These are phyloP conservation scores for Porphyrellus cyaneotinctus DNA, from an alignment of 768 basidiomycete genomes.

Conservation along the genomic window DNA sequence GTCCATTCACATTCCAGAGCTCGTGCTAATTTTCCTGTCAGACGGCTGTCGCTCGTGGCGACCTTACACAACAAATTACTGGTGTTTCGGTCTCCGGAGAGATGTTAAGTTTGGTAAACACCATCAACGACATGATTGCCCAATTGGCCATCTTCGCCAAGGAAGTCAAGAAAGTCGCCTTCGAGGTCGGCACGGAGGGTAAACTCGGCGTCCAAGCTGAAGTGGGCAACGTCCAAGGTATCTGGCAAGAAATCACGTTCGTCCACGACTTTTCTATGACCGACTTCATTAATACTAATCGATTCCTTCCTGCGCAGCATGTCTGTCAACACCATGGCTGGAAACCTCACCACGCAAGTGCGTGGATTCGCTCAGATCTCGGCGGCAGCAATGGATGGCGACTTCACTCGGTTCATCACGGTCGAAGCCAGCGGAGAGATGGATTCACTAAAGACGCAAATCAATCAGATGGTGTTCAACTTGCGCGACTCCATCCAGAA, in stretches of 20 bases:
- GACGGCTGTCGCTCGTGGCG: slow-evolving; percentile 92
- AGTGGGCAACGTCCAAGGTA: slow-evolving; percentile 94
- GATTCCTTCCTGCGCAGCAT: slow-evolving; percentile 44
- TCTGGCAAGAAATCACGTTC: slow-evolving; percentile 98
- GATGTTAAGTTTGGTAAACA: slow-evolving; percentile 93
- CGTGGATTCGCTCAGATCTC: slow-evolving; percentile 99
- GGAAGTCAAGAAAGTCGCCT: slow-evolving; percentile 91
- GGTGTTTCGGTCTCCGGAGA: slow-evolving; percentile 94
- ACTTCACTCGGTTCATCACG: slow-evolving; percentile 98
- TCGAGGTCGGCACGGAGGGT: slow-evolving; percentile 98
- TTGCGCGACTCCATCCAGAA: slow-evolving; percentile 96
- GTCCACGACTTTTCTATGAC: slow-evolving; percentile 28
- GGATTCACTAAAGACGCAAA: slow-evolving; percentile 98
- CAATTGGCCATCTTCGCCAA: slow-evolving; percentile 66
- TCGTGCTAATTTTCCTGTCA: slow-evolving; percentile 23
- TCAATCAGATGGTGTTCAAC: slow-evolving; percentile 99
- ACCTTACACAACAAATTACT: slow-evolving; percentile 89
- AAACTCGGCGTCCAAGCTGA: slow-evolving; percentile 97
- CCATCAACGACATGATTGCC: slow-evolving; percentile 89
- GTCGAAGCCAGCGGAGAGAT: slow-evolving; percentile 98
- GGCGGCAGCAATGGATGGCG: slow-evolving; percentile 97
- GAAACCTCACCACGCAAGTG: slow-evolving; percentile 95
- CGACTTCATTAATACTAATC: background rate
- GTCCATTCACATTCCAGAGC: background rate
- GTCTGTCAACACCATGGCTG: slow-evolving; percentile 97